Evolutionary conservation across 140 eudicot genomes (phyloP), one percentile per base, ranked within the genome.

Genomic region (Ambrosia hybrid): DNA sequence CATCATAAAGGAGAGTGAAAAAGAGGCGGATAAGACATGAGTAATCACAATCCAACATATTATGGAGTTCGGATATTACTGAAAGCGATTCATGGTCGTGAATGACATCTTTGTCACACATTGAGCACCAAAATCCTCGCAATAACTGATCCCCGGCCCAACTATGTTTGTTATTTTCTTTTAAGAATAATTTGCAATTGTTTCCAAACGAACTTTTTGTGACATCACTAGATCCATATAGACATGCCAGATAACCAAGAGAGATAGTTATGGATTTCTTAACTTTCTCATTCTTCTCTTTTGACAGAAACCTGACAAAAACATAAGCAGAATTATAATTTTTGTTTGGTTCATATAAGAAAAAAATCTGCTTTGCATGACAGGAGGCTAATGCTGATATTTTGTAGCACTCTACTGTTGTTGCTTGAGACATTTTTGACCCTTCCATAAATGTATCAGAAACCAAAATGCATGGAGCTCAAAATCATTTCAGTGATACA

Each of bases 81-180:
- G 76, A 81, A 78, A 78, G 36, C 37, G 79, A 67, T 33, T 82
- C 81, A 75, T 46, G 63, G 68, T 75, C 46, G 65, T 66, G 65
- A 52, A 59, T 68, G 69, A 63, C 73, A 57, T 61, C 61, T 46
- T 21, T 79, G 81, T 95, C 97, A 80, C 99, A 95, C 79, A 56
- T 85, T 10, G 96, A 85, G 71, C 99, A 95, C 92, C 92, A 86
- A 80, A 95, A 91, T 73, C 96, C 99, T 73, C 30, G 81, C 67
- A 69, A 70, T 60, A 86, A 80, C 72, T 71, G 73, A 74, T 85
- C 82, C 21, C 63, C 51, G 9, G 87, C 59, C 78, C 78, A 73
- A 45, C 80, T 82, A 58, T 78, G 74, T 76, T 75, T 88, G 73
- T 71, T 59, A 5, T 67, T 83, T 43, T 81, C 79, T 65, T 51